These are phyloP conservation scores for Tricharina praecox DNA, from an alignment of 495 filamentous ascomycete genomes.

Conservation along the genomic window DNA sequence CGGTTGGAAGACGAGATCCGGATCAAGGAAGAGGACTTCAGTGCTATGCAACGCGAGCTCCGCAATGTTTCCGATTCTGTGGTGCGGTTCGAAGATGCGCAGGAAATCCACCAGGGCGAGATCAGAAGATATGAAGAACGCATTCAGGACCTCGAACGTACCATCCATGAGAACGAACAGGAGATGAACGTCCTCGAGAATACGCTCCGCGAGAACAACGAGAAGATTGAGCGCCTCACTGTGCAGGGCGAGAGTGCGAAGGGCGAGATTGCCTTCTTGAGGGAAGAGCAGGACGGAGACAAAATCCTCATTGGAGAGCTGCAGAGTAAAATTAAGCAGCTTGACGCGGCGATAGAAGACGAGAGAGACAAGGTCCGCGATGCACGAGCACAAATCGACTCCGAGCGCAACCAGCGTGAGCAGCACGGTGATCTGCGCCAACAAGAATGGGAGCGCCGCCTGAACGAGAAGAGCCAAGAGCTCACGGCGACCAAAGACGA, in stretches of 20 bases:
- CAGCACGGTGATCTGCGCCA: slow-evolving; percentile 72
- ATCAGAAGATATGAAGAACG: slow-evolving; percentile 29
- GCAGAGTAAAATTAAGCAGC: slow-evolving; percentile 59
- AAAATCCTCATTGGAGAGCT: slow-evolving; percentile 96
- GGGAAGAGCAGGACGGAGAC: slow-evolving; percentile 92
- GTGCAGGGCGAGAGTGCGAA: slow-evolving; percentile 87
- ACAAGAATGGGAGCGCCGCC: slow-evolving; percentile 55
- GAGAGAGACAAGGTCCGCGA: slow-evolving; percentile 67
- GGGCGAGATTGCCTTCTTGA: slow-evolving; percentile 81
- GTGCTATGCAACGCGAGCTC: slow-evolving; percentile 76
- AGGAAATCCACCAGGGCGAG: slow-evolving; percentile 35
- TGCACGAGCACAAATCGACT: slow-evolving; percentile 56
- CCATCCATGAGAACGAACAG: slow-evolving; percentile 54
- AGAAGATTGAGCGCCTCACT: slow-evolving; percentile 66
- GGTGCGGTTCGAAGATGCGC: slow-evolving; percentile 72
- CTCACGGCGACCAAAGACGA: slow-evolving; percentile 63
- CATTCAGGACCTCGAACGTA: slow-evolving; percentile 56
- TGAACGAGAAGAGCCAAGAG: slow-evolving; percentile 24
- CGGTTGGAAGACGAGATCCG: slow-evolving; percentile 50
- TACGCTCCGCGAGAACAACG: slow-evolving; percentile 58
- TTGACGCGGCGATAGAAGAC: slow-evolving; percentile 52
- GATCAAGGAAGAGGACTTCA: slow-evolving; percentile 63
- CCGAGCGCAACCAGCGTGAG: slow-evolving; percentile 73
- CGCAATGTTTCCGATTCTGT: slow-evolving; percentile 72
- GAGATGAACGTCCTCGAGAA: slow-evolving; percentile 64